Base-by-base conservation (phyloP, 2,329 filamentous ascomycete species). In the Trichoderma asperellum region DNA sequence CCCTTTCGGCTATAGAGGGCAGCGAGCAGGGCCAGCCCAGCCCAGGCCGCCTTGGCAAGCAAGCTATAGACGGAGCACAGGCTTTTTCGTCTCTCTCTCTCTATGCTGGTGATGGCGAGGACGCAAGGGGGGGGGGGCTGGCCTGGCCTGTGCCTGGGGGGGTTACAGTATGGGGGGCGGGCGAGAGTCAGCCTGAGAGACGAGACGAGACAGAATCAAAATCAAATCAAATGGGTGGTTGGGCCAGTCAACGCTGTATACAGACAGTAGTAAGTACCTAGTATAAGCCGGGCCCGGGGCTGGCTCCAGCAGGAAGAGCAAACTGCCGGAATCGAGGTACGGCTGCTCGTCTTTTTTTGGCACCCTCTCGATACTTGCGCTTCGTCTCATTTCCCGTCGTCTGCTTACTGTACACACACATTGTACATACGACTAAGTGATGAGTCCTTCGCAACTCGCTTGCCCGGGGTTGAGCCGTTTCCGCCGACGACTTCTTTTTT, bases 381-480 rank as follows among this genome's bases (percentile, higher is more conserved):
- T 24, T 24, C 24, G 24, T 24, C 24, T 24, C 24, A 21, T 24
- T 49, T 49, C 47, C 47, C 10, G 1, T 43, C 12, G 2, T 3
- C 37, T 43, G 37, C 37, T 43, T 43, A 43, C 37, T 43, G 40
- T 43, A 43, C 40, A 43, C 18, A n/a, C n/a, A n/a, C n/a, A n/a
- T n/a, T n/a, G n/a, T 14, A 5, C 37, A 40, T 7, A 6, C 29
- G 6, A 32, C 29, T 32, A 32, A 3, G 12, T 18, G 37, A 43
- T 43, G 37, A 43, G 37, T 43, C 37, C 37, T 43, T 43, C 37
- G 37, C 37, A 43, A 5, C 32, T 29, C 21, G 29, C 27, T 24
- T 24, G 11, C 18, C 61, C 61, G 61, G 52, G n/a, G 61, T 64
- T 64, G 61, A 56, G 55, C 61, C 61, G 61, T 64, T 56, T 64